phyloP scores from a whole-genome alignment of 2,329 filamentous ascomycete genomes.

The Botryotinia narcissicola region DNA sequence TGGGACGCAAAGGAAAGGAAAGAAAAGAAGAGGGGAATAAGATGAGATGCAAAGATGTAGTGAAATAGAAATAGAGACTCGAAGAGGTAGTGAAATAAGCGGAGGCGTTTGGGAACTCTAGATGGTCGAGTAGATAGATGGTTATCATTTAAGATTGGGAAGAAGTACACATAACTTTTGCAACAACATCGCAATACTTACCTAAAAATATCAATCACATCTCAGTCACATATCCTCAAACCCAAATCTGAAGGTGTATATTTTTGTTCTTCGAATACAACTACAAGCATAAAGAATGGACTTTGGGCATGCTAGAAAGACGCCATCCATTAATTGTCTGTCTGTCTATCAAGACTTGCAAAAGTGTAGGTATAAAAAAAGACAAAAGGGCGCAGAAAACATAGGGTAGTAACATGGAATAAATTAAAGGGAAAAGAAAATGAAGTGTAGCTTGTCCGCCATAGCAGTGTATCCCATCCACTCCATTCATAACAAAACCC shows the following conservation, averaged over 20 bases:
- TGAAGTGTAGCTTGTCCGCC: constrained; percentile 7
- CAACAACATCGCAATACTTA: not conserved
- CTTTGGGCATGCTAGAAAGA: not conserved
- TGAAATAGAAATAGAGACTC: not conserved
- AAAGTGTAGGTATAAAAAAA: constrained; percentile 8
- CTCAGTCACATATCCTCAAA: not conserved
- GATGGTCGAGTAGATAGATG: constrained; percentile 4
- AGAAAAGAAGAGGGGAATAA: not conserved
- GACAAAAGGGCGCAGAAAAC: constrained; percentile 14
- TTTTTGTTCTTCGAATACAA: constrained; percentile 9
- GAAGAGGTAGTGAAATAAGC: not conserved
- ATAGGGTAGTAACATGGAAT: not conserved
- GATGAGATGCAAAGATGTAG: not conserved
- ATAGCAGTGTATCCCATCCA: constrained; percentile 10
- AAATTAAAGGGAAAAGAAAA: constrained; percentile 6
- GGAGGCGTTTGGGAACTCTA: constrained; percentile 6
- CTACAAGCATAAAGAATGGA: not conserved
- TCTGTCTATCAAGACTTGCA: constrained; percentile 1
- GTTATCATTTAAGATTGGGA: not conserved
- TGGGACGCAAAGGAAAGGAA: constrained; percentile 18
- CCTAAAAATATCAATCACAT: not conserved
- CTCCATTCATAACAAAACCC: constrained; percentile 2
- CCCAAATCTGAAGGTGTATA: not conserved
- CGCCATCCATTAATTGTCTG: not conserved
- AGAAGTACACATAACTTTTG: not conserved